phyloP scores from a whole-genome alignment of 805 yeast species.

The Candida incommunis region DNA sequence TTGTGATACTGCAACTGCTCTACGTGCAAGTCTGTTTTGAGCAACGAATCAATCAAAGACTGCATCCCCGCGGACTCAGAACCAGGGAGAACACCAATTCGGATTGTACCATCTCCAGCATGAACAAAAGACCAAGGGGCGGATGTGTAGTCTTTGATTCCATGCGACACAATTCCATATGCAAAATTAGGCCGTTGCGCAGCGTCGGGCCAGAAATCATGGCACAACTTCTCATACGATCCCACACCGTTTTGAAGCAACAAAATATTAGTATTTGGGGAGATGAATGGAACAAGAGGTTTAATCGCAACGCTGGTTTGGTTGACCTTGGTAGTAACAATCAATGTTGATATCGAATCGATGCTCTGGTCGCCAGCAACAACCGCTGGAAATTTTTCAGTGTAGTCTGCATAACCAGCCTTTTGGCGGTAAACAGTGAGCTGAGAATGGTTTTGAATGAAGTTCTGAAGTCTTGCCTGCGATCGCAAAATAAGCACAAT shows the following conservation, averaged over 20 bases:
- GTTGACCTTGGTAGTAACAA: conserved; percentile 70
- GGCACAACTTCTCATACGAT: conserved; percentile 35
- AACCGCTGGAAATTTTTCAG: conserved; percentile 8
- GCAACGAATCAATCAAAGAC: conserved; percentile 1
- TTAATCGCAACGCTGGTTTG: conserved; percentile 52
- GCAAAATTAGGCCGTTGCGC: conserved; percentile 39
- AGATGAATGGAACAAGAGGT: conserved; percentile 38
- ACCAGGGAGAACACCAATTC: conserved; percentile 5
- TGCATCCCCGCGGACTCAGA: background rate
- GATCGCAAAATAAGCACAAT: conserved; percentile 30
- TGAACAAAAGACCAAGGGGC: conserved; percentile 36
- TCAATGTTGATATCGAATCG: conserved; percentile 35
- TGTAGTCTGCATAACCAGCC: conserved; percentile 5
- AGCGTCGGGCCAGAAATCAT: conserved; percentile 37
- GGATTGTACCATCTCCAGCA: conserved; percentile 59
- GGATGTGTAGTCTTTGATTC: conserved; percentile 38
- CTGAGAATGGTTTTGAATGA: conserved; percentile 16
- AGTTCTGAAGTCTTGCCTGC: conserved; percentile 28
- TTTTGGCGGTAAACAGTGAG: conserved; percentile 6
- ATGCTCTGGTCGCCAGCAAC: conserved; percentile 8
- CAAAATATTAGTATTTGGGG: conserved; percentile 38
- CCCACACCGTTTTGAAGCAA: conserved; percentile 87
- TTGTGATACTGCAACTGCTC: conserved; percentile 24
- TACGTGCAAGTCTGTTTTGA: conserved; percentile 6
- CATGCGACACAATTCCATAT: conserved; percentile 76